Evolutionary conservation across 2,329 filamentous ascomycete species (phyloP).

Genomic region (Calycina marina): DNA sequence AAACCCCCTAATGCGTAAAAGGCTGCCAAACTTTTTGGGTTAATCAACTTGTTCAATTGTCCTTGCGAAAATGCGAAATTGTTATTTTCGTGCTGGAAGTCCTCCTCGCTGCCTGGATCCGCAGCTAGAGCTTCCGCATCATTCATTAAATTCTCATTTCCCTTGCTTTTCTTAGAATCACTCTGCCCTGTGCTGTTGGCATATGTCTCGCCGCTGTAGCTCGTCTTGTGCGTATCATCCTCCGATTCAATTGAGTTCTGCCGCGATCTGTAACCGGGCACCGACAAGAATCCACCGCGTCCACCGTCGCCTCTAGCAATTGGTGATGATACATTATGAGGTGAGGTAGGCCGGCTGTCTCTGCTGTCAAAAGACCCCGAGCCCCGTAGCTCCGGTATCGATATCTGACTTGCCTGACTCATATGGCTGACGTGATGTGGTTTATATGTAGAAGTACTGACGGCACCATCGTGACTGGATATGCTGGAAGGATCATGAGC

Average conservation of each 20-base stretch:
- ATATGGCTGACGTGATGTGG: conserved; percentile 14
- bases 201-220: conserved; percentile 26
- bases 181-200: conserved; percentile 27
- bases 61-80: conserved; percentile 61
- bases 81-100: conserved; percentile 53
- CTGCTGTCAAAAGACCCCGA: conserved; percentile 43
- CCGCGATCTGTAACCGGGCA: conserved; percentile 46
- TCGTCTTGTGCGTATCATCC: conserved; percentile 33
- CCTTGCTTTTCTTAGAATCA: conserved; percentile 23
- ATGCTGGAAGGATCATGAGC: conserved; percentile 4
- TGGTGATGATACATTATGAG: conserved; percentile 53
- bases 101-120: conserved; percentile 56
- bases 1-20: conserved; percentile 65
- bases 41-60: conserved; percentile 61
- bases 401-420: conserved; percentile 18
- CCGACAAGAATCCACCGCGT: conserved; percentile 39
- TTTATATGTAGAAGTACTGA: conserved; percentile 6
- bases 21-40: conserved; percentile 62
- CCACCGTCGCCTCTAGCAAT: conserved; percentile 33
- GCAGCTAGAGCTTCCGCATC: conserved; percentile 32
- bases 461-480: conserved; percentile 20
- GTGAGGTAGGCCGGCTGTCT: conserved; percentile 48
- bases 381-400: conserved; percentile 32
- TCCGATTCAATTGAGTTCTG: conserved; percentile 52
- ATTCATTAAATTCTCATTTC: conserved; percentile 35